These are phyloP conservation scores for Lobosporangium transversale DNA, from an alignment of 192 early-diverging fungal genomes.

Conservation along the genomic window DNA sequence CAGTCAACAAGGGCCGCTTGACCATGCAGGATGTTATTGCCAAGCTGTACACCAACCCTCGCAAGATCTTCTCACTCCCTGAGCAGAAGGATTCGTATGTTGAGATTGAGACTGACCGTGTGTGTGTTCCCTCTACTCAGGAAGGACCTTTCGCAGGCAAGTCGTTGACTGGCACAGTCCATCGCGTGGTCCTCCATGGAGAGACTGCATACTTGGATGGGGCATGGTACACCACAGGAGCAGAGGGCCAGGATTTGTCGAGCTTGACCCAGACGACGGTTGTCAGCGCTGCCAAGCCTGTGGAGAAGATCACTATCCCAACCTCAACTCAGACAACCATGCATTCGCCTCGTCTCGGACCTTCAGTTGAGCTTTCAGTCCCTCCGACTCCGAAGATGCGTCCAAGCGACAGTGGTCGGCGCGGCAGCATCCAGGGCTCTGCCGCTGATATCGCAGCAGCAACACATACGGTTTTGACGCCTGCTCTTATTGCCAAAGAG, in stretches of 20 bases:
- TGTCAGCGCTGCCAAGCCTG: slow-evolving; percentile 50
- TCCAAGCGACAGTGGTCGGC: slow-evolving; percentile 19
- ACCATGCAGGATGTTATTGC: slow-evolving; percentile 79
- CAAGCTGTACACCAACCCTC: slow-evolving; percentile 86
- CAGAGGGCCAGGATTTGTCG: slow-evolving; percentile 61
- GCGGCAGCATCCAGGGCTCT: slow-evolving; percentile 27
- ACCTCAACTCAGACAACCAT: slow-evolving; percentile 2
- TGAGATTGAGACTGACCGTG: slow-evolving; percentile 91
- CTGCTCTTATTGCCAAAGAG: slow-evolving; percentile 5
- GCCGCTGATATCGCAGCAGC: too few species aligned
- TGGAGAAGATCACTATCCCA: slow-evolving; percentile 16
- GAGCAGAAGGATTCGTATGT: slow-evolving; percentile 93
- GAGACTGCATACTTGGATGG: slow-evolving; percentile 91
- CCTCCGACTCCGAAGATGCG: slow-evolving; percentile 18
- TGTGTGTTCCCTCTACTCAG: slow-evolving; percentile 56
- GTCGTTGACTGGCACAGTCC: slow-evolving; percentile 75
- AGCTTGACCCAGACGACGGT: slow-evolving; percentile 45
- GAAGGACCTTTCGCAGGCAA: slow-evolving; percentile 68
- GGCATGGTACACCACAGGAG: slow-evolving; percentile 51
- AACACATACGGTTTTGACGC: too few species aligned
- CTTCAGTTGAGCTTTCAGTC: slow-evolving; percentile 16
- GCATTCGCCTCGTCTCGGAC: slow-evolving; percentile 45
- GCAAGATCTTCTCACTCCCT: slow-evolving; percentile 91
- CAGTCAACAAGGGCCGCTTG: slow-evolving; percentile 81
- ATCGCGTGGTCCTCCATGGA: slow-evolving; percentile 91